Evolutionary conservation across 305 asterid species (phyloP), one percentile per base, ranked within the genome.

Genomic region (Withania somnifera): DNA sequence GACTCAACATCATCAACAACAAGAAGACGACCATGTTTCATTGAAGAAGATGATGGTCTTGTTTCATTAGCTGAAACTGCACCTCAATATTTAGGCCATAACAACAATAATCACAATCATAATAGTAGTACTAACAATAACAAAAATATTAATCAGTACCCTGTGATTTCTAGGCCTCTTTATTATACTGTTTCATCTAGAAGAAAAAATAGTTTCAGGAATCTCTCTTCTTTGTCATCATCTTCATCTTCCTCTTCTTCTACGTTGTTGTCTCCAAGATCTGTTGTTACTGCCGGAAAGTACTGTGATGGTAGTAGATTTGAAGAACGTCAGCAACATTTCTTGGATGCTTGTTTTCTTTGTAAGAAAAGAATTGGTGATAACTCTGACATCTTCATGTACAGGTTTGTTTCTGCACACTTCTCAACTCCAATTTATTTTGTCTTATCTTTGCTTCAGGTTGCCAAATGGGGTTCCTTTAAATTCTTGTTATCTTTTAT

Each of bases 301-400:
- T 53, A 51, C 42, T 51, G 38, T 13, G 73, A 84, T 54, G 40
- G 14, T 50, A 80, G 14, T 50, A 80, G 85, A 40, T 69, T 81
- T 84, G 86, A 86, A 50, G 83, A 88, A 30, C 83, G 82, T 2
- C 85, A 58, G 1, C 88, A 75, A 40, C 28, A 88, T 88, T 88
- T 88, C 83, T 83, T 88, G 80, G 89, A 88, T 79, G 80, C 84
- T 24, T 88, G 91, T 56, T 88, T 79, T 36, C 85, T 85, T 78
- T 88, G 91, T 58, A 84, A 86, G 38, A 88, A 85, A 67, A 63
- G 82, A 15, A 84, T 88, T 42, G 82, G 84, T 17, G 78, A 47
- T 17, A 85, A 88, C 64, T 76, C 30, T 77, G 89, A 88, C 38
- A 88, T 91, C 82, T 91, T 89, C 83, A 91, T 91, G 95, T 91